phyloP scores from a whole-genome alignment of 768 basidiomycete species.

The Holtermanniella nyarrowii region DNA sequence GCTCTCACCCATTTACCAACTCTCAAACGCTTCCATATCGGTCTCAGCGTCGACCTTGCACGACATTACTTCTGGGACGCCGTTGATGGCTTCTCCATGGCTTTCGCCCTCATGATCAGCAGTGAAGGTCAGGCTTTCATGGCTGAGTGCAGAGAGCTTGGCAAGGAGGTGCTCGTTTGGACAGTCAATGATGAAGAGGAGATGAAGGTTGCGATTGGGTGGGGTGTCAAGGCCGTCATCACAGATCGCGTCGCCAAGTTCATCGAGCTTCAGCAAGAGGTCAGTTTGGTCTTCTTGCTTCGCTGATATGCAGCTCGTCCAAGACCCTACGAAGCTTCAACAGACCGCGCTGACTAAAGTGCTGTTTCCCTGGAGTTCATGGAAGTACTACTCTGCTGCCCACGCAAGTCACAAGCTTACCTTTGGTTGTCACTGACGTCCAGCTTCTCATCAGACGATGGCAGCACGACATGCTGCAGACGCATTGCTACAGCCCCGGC shows the following conservation, averaged over 20 bases:
- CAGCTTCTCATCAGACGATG: conserved; percentile 24
- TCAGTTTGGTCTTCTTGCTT: conserved; percentile 4
- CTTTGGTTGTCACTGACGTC: neutral
- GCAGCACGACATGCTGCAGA: conserved; percentile 27
- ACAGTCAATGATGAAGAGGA: conserved; percentile 40
- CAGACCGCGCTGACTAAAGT: conserved; percentile 15
- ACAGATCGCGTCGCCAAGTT: conserved; percentile 37
- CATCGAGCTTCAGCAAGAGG: conserved; percentile 30
- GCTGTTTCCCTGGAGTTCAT: conserved; percentile 34
- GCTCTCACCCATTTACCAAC: conserved; percentile 34
- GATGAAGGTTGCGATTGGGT: conserved; percentile 32
- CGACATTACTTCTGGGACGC: conserved; percentile 38
- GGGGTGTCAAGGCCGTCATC: conserved; percentile 39
- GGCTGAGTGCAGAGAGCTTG: conserved; percentile 30
- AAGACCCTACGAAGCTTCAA: conserved; percentile 18
- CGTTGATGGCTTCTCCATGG: conserved; percentile 37
- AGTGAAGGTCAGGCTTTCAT: conserved; percentile 36
- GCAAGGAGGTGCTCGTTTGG: conserved; percentile 40
- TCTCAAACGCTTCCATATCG: conserved; percentile 39
- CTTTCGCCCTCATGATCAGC: conserved; percentile 34
- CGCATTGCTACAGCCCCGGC: conserved; percentile 27
- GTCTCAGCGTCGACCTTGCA: conserved; percentile 33
- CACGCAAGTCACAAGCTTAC: conserved; percentile 25
- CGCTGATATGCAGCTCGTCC: conserved; percentile 17
- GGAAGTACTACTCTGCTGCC: conserved; percentile 34